phyloP scores from a whole-genome alignment of 257 asterid genomes.

The Solanum medicagineum region DNA sequence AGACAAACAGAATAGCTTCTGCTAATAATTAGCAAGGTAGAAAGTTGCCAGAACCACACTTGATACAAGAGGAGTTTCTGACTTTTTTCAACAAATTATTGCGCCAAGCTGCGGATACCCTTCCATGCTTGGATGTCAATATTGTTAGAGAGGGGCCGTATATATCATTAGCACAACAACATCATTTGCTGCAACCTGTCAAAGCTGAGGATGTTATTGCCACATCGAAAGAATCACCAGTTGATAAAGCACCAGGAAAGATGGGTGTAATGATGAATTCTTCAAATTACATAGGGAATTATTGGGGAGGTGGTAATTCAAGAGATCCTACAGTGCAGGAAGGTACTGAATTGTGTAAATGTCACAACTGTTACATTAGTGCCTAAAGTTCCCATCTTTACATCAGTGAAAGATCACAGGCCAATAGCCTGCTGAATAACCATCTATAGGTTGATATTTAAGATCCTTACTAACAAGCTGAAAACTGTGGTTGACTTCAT shows the following conservation, averaged over 20 bases:
- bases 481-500: not conserved
- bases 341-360: no score
- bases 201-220: not conserved
- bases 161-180: not conserved
- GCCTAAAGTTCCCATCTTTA: not conserved
- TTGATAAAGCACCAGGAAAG: not conserved
- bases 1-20: no score
- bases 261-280: not conserved
- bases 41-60: no score
- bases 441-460: not conserved
- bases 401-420: not conserved
- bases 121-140: not conserved
- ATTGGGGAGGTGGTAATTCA: no score
- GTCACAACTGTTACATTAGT: no score
- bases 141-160: not conserved
- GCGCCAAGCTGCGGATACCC: not conserved
- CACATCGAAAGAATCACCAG: accelerated
- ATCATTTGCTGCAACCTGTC: not conserved
- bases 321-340: no score
- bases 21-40: no score
- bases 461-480: not conserved
- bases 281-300: no score
- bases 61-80: no score
- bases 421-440: not conserved
- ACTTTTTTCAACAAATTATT: no score